Base-by-base conservation (phyloP, 306 rosid genomes). In the Chamaecrista fasciculata region DNA sequence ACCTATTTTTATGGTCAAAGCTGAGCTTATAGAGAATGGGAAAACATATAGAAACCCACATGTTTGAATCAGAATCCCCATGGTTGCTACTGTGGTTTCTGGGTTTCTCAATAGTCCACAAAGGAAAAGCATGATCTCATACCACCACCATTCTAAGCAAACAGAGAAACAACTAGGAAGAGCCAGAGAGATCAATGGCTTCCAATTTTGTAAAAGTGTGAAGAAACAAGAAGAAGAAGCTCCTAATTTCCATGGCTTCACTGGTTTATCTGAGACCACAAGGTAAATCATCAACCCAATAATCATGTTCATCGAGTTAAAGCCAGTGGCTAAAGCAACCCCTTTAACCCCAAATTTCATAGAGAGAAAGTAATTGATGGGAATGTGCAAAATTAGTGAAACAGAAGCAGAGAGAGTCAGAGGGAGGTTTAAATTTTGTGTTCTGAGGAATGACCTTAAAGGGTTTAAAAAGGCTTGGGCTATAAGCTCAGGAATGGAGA, bases 131-230 rank as follows among this genome's bases (percentile, higher is more conserved):
- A 94, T 88, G 12, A 94, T 85, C 76, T 94, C 98, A 34, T 94
- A 94, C 96, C 97, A 94, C 98, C 98, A 94, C 97, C 97, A 90
- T 60, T 94, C 98, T 78, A 94, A 76, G 80, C 98, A 94, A 49
- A 94, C 80, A 0, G 97, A 84, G 6, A 86, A 42, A 15, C 95
- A 85, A 18, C 96, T 94, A 8, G 97, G 97, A 4, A 90, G 9
- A 24, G 98, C 94, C 24, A 94, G 72, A 3, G 78, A 80, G 19
- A 93, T 60, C 78, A 93, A 49, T 4, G 96, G 96, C 53, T 18
- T 55, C 97, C 98, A 94, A 0, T 90, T 94, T 20, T 72, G 84
- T 20, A 80, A 76, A 3, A 87, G 61, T 0, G 90, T 75, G 48
- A 65, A 18, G 49, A 83, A 5, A 0, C 84, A 73, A 5, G 82